Evolutionary conservation across 768 basidiomycete species (phyloP).

Genomic region (Mycena chlorophos): DNA sequence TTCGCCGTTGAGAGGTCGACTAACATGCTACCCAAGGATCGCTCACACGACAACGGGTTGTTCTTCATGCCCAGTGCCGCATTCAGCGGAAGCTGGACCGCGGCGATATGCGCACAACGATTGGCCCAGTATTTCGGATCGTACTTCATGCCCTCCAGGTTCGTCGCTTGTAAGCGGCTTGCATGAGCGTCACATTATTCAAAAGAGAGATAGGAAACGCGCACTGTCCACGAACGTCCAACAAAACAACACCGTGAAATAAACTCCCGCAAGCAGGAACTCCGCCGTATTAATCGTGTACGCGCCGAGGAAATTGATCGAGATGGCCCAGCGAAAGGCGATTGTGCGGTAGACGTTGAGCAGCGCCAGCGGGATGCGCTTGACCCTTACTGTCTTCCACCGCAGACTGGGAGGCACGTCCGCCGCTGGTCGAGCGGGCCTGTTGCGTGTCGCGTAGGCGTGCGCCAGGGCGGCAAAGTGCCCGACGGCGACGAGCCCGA

Average conservation of each 20-base stretch:
- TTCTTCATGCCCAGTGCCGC: conserved; percentile 51
- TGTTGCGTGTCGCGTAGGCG: conserved; percentile 4
- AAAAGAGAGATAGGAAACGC: neutral
- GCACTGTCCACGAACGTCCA: conserved; percentile 36
- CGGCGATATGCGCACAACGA: conserved; percentile 33
- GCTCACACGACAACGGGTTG: conserved; percentile 43
- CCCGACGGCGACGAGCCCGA: conserved; percentile 29
- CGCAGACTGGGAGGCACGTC: neutral
- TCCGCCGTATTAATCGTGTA: conserved; percentile 35
- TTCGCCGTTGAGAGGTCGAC: neutral
- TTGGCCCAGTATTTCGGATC: conserved; percentile 28
- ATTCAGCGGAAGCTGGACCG: conserved; percentile 43
- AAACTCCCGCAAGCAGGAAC: conserved; percentile 27
- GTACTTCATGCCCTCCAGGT: conserved; percentile 8
- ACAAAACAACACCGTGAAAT: conserved; percentile 29
- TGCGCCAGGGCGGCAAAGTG: conserved; percentile 24
- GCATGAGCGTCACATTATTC: neutral
- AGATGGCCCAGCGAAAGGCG: conserved; percentile 30
- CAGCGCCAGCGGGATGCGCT: conserved; percentile 26
- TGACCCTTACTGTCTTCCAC: conserved; percentile 6
- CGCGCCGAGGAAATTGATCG: conserved; percentile 18
- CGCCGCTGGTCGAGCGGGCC: neutral
- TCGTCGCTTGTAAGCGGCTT: conserved; percentile 26
- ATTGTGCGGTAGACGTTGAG: conserved; percentile 30
- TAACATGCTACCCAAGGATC: neutral